Conservation (phyloP, 768 basidiomycete species). For the Boletus subcaerulescens region DNA sequence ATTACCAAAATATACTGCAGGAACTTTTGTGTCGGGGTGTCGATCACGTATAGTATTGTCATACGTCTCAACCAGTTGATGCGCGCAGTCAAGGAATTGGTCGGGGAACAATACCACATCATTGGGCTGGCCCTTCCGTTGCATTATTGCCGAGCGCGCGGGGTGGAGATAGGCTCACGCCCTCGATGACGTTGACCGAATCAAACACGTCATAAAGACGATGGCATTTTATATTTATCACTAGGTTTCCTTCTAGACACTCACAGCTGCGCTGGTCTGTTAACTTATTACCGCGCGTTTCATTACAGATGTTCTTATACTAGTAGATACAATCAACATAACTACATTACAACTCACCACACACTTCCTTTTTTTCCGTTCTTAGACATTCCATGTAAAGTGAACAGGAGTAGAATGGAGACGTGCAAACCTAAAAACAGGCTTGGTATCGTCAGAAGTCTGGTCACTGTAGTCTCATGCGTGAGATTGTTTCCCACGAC, state of each 20-base stretch:
- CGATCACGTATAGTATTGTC: conserved; percentile 65
- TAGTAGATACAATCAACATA: no score
- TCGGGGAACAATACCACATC: conserved; percentile 85
- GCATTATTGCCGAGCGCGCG: conserved; percentile 20
- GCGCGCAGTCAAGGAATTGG: conserved; percentile 79
- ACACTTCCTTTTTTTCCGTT: no score
- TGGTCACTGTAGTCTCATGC: no score
- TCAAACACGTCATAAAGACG: neutral
- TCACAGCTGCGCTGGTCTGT: no score
- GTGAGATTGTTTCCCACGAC: no score
- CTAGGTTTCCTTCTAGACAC: neutral
- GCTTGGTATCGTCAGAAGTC: no score
- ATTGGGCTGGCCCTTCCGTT: conserved; percentile 50
- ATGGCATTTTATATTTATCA: neutral
- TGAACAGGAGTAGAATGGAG: no score
- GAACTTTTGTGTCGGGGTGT: conserved; percentile 70
- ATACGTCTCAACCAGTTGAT: conserved; percentile 73
- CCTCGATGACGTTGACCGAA: neutral
- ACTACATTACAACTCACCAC: no score
- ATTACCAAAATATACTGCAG: conserved; percentile 30
- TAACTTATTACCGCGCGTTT: no score
- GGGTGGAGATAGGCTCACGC: conserved; percentile 31
- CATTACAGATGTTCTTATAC: no score
- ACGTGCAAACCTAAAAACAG: no score
- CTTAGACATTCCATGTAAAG: no score